A percentile compares a stretch with the other conserved stretches of the same genome.
Conservation (phyloP, 1,284 basidiomycete species). For the Naganishia cerealis region DNA sequence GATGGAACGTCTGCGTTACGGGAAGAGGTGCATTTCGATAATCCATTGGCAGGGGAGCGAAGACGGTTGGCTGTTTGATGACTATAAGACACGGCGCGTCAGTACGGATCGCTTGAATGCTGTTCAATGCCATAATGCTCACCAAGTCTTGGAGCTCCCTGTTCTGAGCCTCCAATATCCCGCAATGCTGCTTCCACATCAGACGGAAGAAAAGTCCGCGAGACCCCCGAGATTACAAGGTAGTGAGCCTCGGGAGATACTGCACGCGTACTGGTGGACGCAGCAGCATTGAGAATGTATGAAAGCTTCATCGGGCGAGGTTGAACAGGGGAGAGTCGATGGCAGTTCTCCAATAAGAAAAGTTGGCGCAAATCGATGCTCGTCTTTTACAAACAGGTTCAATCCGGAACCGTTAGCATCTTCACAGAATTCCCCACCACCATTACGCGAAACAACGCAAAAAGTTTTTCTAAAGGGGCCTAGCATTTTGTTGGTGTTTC, state of each 20-base stretch:
- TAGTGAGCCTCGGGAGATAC: neutral
- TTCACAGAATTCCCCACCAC: neutral
- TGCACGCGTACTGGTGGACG: neutral
- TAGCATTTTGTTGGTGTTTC: neutral
- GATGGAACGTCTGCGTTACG: constrained; percentile 5
- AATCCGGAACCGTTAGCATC: neutral
- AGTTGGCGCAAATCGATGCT: neutral
- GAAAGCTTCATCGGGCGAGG: constrained; percentile 8
- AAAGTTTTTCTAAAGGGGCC: no score
- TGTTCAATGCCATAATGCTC: neutral
- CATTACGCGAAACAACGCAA: neutral
- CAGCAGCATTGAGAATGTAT: neutral
- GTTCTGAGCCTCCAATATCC: constrained; percentile 9
- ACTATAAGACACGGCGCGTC: neutral
- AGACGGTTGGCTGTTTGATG: constrained; percentile 11
- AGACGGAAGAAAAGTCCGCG: constrained; percentile 7
- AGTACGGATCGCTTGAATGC: neutral
- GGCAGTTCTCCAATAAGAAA: neutral
- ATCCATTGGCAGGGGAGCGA: neutral
- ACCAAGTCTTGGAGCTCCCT: constrained; percentile 18
- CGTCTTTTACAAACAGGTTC: neutral
- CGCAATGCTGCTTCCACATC: constrained; percentile 11
- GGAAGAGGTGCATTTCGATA: neutral
- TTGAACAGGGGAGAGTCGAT: neutral
- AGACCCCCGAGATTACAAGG: constrained; percentile 4